Evolutionary conservation across 2,329 filamentous ascomycete genomes (phyloP), one percentile per base, ranked within the genome.

Genomic region (Cladosporium phlei): DNA sequence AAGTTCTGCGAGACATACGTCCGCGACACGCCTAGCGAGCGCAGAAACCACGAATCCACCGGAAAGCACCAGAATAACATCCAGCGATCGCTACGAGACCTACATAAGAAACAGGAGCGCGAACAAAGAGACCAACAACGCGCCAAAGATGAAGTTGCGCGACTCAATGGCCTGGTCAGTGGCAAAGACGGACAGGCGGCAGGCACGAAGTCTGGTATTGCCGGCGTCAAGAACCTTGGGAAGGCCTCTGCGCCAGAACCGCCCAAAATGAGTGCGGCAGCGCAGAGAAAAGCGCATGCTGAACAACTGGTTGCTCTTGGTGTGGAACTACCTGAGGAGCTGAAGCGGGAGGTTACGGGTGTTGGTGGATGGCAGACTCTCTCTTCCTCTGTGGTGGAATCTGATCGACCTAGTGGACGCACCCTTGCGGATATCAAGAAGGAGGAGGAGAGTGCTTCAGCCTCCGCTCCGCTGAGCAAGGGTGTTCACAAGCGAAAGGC

Each of bases 1-100:
- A 97, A 97, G 68, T 88, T 95, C 74, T 98, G 93, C 78, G 80
- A 82, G 63, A 80, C 79, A 63, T 97, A 83, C 68, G 86, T 98
- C 39, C 86, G 88, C 69, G 93, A 98, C 73, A 96, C 90, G 17
- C 83, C 88, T 57, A 81, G 96, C 67, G 90, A 95, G 66, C 85
- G 84, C 58, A 77, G 82, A 55, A 61, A 62, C 25, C 64, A 66
- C 52, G 64, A 66, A 39, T 52, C 58, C 24, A 62, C 58, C 17
- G 58, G 53, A 20, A 62, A 60, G 46, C 64, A 66, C 52, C 64
- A 66, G 49, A 58, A 58, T 46, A 91, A 96, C 68, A 80, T 97
- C 51, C 94, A 95, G 69, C 87, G 91, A 44, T 93, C 90, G 56
- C 77, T 98, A 7, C 85, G 90, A 55, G 86, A 94, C 52, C 77